These are phyloP conservation scores for Neurospora sp. DNA, from an alignment of 495 filamentous ascomycete genomes.

Conservation along the genomic window DNA sequence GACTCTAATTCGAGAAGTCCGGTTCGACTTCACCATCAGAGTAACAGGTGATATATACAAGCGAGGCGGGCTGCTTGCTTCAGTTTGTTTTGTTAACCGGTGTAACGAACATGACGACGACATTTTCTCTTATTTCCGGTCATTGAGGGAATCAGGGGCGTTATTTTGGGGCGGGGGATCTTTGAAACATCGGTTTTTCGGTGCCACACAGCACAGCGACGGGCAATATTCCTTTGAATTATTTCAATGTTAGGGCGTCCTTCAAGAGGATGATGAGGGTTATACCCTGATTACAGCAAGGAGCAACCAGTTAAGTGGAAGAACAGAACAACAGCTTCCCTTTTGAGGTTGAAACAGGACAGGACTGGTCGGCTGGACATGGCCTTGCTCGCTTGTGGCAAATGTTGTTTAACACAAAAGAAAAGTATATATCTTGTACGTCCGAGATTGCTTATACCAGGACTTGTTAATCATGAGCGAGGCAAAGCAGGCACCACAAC, in stretches of 20 bases:
- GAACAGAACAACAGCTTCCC: background rate
- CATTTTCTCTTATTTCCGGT: background rate
- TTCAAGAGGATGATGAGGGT: background rate
- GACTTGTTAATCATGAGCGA: background rate
- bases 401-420: background rate
- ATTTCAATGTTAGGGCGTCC: background rate
- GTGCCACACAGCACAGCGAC: background rate
- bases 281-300: background rate
- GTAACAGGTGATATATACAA: background rate
- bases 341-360: background rate
- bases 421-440: background rate
- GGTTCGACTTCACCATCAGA: background rate
- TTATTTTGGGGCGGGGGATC: background rate
- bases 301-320: background rate
- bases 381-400: background rate
- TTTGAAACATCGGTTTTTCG: background rate
- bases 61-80: background rate
- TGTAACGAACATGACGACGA: background rate
- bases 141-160: background rate
- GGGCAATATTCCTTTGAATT: background rate
- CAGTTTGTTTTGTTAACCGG: background rate
- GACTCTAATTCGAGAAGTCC: background rate
- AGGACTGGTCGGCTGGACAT: background rate
- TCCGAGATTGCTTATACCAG: background rate
- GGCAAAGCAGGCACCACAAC: background rate